Conservation (phyloP, 148 eudicot species). For the Camellia lanceoleosa region DNA sequence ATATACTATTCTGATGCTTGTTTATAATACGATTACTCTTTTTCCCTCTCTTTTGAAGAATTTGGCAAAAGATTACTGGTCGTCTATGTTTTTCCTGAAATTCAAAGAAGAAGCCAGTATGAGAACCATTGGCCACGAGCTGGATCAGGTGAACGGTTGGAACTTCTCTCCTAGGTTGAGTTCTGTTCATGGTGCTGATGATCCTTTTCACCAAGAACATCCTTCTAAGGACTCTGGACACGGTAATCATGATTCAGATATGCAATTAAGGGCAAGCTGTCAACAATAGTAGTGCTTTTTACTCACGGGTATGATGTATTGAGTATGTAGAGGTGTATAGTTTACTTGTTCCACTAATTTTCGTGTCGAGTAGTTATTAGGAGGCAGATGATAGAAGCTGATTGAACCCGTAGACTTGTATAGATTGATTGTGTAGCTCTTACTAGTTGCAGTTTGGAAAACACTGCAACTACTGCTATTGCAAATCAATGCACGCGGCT, state of each 20-base stretch:
- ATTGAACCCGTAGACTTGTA: neutral
- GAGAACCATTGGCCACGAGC: slow-evolving; percentile 38
- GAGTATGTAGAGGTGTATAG: neutral
- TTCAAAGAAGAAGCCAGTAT: slow-evolving; percentile 50
- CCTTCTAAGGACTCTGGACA: slow-evolving; percentile 27
- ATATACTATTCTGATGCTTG: neutral
- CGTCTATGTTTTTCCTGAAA: slow-evolving; percentile 63
- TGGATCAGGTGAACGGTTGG: slow-evolving; percentile 55
- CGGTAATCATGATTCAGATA: slow-evolving; percentile 23
- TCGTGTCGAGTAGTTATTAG: neutral
- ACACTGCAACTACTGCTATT: neutral
- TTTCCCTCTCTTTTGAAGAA: slow-evolving; percentile 36
- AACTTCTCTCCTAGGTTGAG: slow-evolving; percentile 69
- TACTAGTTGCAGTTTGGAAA: neutral
- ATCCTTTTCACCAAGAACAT: slow-evolving; percentile 78
- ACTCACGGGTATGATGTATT: neutral
- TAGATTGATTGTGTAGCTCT: neutral
- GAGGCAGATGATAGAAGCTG: neutral
- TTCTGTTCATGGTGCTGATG: slow-evolving; percentile 60
- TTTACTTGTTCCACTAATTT: neutral
- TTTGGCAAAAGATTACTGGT: slow-evolving; percentile 83
- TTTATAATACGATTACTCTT: neutral
- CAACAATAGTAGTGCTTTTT: neutral
- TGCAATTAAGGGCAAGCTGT: slow-evolving; percentile 1
- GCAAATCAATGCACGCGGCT: too few relatives aligned